Conservation (phyloP, 257 asterid genomes). For the Nicotiana otophora region DNA sequence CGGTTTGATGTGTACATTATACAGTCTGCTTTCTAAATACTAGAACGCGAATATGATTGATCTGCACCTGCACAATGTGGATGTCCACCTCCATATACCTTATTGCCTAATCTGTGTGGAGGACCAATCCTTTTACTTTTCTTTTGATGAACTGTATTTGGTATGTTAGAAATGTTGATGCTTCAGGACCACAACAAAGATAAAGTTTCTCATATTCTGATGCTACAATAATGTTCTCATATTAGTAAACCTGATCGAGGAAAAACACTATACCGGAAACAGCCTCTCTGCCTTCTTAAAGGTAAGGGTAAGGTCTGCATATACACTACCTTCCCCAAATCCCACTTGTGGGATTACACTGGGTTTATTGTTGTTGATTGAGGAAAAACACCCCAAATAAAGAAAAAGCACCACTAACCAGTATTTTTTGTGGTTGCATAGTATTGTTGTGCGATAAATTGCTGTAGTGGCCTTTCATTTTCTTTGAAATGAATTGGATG, state of each 20-base stretch:
- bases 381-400: not conserved
- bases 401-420: not conserved
- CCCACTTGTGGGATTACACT: too few relatives aligned
- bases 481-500: not conserved
- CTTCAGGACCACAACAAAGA: conserved; percentile 30
- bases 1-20: conserved; percentile 14
- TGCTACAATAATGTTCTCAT: not conserved
- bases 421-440: not conserved
- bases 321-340: too few relatives aligned
- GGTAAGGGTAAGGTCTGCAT: too few relatives aligned
- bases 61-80: conserved; percentile 8
- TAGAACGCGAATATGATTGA: conserved; percentile 6
- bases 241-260: not conserved
- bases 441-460: not conserved
- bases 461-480: not conserved
- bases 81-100: not conserved
- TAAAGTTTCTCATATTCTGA: not conserved
- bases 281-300: too few relatives aligned
- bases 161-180: conserved; percentile 10
- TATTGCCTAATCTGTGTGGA: not conserved
- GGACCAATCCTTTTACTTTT: conserved; percentile 12
- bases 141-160: conserved; percentile 11
- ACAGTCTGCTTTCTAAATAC: conserved; percentile 9
- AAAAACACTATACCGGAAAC: not conserved
- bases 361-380: not conserved